Conservation (phyloP, 257 asterid species). For the Oldenlandia corymbosa region DNA sequence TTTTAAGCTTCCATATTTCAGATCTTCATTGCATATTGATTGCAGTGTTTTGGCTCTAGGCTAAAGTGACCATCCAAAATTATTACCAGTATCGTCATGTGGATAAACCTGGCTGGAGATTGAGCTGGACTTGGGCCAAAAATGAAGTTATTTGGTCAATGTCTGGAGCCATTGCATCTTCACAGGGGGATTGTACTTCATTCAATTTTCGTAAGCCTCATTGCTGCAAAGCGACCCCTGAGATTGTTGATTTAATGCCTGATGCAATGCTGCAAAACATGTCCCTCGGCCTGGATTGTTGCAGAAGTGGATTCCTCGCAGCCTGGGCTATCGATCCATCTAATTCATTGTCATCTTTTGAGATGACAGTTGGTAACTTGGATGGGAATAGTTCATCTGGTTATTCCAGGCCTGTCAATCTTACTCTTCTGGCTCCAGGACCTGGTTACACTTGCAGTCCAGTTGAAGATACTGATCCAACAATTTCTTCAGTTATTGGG, state of each 20-base stretch:
- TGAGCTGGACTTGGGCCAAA: conserved; percentile 60
- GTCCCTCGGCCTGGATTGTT: conserved; percentile 36
- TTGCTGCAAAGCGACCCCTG: conserved; percentile 47
- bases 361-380: conserved; percentile 53
- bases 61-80: conserved; percentile 61
- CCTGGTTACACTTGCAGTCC: conserved; percentile 58
- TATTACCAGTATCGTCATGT: conserved; percentile 58
- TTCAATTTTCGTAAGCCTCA: conserved; percentile 47
- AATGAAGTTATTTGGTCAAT: conserved; percentile 56
- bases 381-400: conserved; percentile 34
- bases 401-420: conserved; percentile 39
- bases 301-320: conserved; percentile 49
- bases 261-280: conserved; percentile 34
- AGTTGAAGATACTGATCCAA: conserved; percentile 39
- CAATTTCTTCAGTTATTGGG: conserved; percentile 44
- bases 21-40: too few relatives aligned
- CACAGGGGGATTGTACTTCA: conserved; percentile 57
- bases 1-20: too few relatives aligned
- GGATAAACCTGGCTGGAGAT: conserved; percentile 60
- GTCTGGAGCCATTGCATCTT: conserved; percentile 49
- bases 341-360: conserved; percentile 40
- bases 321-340: conserved; percentile 44
- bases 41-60: conserved; percentile 40
- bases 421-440: conserved; percentile 54
- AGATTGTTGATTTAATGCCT: conserved; percentile 36